Conservation (phyloP, 1,284 basidiomycete species). For the Cystobasidiaceae sp. region DNA sequence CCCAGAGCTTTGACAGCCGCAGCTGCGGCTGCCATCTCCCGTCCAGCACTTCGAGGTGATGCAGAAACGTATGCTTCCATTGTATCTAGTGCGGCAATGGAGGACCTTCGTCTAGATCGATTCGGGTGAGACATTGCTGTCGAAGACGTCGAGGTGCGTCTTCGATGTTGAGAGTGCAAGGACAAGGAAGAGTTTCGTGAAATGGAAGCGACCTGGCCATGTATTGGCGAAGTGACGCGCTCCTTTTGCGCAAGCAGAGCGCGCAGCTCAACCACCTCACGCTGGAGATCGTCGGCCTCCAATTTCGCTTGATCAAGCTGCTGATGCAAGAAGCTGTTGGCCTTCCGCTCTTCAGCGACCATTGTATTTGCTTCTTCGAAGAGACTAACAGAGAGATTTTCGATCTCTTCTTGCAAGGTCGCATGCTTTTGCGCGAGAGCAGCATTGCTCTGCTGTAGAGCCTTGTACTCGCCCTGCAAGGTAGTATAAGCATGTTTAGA, state of each 20-base stretch:
- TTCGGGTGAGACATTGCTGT: neutral
- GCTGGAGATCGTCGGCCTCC: slow-evolving; percentile 30
- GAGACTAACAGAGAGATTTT: slow-evolving; percentile 41
- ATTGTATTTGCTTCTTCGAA: slow-evolving; percentile 44
- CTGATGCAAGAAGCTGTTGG: slow-evolving; percentile 32
- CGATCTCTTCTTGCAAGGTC: slow-evolving; percentile 41
- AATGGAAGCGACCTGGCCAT: neutral
- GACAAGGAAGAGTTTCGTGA: neutral
- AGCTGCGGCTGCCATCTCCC: slow-evolving; percentile 21
- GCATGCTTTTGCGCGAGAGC: slow-evolving; percentile 39
- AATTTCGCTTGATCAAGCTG: slow-evolving; percentile 34
- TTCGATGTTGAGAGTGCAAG: neutral
- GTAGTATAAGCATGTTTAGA: slow-evolving; percentile 21
- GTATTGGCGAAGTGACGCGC: neutral
- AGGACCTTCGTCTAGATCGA: slow-evolving; percentile 19
- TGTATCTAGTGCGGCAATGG: slow-evolving; percentile 14
- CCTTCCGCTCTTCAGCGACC: slow-evolving; percentile 38
- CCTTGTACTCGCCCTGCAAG: slow-evolving; percentile 33
- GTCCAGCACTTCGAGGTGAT: slow-evolving; percentile 11
- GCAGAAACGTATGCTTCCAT: slow-evolving; percentile 11
- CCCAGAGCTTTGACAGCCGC: slow-evolving; percentile 16
- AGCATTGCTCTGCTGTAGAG: slow-evolving; percentile 13
- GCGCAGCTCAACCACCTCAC: slow-evolving; percentile 20
- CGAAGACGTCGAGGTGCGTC: slow-evolving; percentile 2
- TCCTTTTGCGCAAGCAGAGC: neutral